Base-by-base conservation (phyloP, 2,329 filamentous ascomycete species). In the Colletotrichum somersetense region DNA sequence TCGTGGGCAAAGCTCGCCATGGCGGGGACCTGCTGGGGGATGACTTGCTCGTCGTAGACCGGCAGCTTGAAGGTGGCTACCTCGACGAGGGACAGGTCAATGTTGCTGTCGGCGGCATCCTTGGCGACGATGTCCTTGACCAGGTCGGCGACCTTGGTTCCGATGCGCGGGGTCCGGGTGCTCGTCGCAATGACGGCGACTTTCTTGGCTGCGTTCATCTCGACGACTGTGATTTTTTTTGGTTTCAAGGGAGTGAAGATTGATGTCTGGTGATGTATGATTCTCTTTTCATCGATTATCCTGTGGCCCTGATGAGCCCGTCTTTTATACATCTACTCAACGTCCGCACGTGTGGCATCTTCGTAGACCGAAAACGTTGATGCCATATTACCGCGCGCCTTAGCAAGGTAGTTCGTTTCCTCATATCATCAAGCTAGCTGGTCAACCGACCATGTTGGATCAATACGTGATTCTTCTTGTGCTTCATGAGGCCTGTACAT, bases 21-120 rank as follows among this genome's bases (percentile, higher is more conserved):
- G 0, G 73, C 75, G 2, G 84, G 83, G 0, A 86, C 79, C 73
- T 80, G 77, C 20, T 77, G 78, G 0, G 84, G 85, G 14, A 82
- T 76, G 14, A 80, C 77, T 0, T 78, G 73, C 76, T 89, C 85
- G 74, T 86, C 80, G 62, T 78, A 85, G 8, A 87, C 74, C 12
- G 85, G 85, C 8, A 88, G 83, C 62, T 81, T 80, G 73, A 81
- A 82, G 48, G 79, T 75, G 40, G 77, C 77, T 20, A 85, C 66
- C 69, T 85, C 82, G 56, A 85, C 76, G 26, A 75, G 71, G 4
- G 72, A 62, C 38, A 84, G n/a, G 4, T 71, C 71, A 63, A 78
- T 74, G 20, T 71, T 67, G 72, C 42, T 62, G 6, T 70, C 62
- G 4, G 62, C 66, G 33, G 77, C 72, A 11, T 74, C 72, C 30